Evolutionary conservation across 495 filamentous ascomycete genomes (phyloP), one percentile per base, ranked within the genome.

Genomic region (Xylaria intraflava): DNA sequence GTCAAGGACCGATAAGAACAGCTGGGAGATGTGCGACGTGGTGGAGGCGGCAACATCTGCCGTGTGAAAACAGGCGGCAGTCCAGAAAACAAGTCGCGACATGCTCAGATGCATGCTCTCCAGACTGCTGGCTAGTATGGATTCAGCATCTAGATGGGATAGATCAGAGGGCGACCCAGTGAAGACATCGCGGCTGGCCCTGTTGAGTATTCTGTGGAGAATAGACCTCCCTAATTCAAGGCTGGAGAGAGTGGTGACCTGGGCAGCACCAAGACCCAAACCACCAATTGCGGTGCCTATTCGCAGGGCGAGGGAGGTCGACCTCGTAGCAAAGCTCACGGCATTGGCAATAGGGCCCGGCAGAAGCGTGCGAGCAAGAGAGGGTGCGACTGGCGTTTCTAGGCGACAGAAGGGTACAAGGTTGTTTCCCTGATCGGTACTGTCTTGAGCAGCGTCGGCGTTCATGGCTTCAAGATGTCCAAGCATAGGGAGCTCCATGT

Each of bases 181-280:
- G 6, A 78, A 72, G 27, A 86, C 78, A 72, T 89, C 87, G 43
- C 74, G 73, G n/a, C 82, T 84, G n/a, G 86, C 87, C 36, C 83
- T 74, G 24, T 71, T 77, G 19, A 91, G 58, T 46, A 89, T 79
- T 11, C 79, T 79, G 60, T 89, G 85, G 38, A 90, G 72, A 6
- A 88, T 66, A 33, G 77, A 78, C 31, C 86, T 77, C 45, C 83
- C 81, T 12, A 90, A 61, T 69, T 88, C 86, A 16, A 91, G 63
- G 38, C 83, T 79, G 0, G 85, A 86, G 48, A 90, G 66, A 2
- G 87, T 87, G 3, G 86, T 86, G 39, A 79, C 69, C 55, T 84
- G 79, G 43, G 83, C 84, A 11, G 82, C 80, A 64, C 83, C 79
- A 29, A 90, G 63, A 6, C 83, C 79, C 35, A 80, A 76, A 4